phyloP scores from a whole-genome alignment of 2,329 filamentous ascomycete genomes.

The Diaporthe destruens region DNA sequence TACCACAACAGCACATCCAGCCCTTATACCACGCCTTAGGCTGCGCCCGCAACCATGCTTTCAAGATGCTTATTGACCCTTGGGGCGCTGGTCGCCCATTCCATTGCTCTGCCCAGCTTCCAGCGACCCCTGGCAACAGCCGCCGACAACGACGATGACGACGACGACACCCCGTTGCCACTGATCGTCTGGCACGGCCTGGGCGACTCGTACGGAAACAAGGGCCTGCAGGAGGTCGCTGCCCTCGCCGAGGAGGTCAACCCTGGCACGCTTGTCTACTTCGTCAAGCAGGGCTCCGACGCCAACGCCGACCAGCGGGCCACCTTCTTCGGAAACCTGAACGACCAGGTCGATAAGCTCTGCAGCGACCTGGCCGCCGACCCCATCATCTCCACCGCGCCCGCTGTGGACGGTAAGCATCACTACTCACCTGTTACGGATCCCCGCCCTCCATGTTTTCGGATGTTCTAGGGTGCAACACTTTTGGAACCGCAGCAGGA shows the following conservation, averaged over 20 bases:
- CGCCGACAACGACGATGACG: conserved; percentile 53
- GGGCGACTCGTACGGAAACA: conserved; percentile 79
- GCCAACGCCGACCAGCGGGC: conserved; percentile 79
- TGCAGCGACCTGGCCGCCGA: conserved; percentile 82
- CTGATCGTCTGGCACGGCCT: conserved; percentile 94
- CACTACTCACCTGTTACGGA: too few relatives aligned
- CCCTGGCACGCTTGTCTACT: conserved; percentile 87
- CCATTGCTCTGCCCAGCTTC: conserved; percentile 49
- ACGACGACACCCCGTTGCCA: conserved; percentile 79
- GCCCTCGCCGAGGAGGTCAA: conserved; percentile 78
- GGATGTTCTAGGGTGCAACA: too few relatives aligned
- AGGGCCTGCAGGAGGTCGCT: conserved; percentile 79
- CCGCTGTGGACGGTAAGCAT: conserved; percentile 74
- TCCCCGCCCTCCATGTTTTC: too few relatives aligned
- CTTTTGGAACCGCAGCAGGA: too few relatives aligned
- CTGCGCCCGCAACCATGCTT: conserved; percentile 40
- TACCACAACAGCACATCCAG: background rate
- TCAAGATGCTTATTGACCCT: conserved; percentile 46
- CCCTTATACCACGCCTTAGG: background rate
- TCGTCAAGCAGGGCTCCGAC: conserved; percentile 78
- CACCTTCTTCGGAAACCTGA: conserved; percentile 93
- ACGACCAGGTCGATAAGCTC: conserved; percentile 79
- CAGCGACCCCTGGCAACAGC: conserved; percentile 43
- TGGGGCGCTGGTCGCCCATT: conserved; percentile 51
- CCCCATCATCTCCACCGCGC: conserved; percentile 83